Base-by-base conservation (phyloP, 1,284 basidiomycete species). In the Peniophora sp. region DNA sequence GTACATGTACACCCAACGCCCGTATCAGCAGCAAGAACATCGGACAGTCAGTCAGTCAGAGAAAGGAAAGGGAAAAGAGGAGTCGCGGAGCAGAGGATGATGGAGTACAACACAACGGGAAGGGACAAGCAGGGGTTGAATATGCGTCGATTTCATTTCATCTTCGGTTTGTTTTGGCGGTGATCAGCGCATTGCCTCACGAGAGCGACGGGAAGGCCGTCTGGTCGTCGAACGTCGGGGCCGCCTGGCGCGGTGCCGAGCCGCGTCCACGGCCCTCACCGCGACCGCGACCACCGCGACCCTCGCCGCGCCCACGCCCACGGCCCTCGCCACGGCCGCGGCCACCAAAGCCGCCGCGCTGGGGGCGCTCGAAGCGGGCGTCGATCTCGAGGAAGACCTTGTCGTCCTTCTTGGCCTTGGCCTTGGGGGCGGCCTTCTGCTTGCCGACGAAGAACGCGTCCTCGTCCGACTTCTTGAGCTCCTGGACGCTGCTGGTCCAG, bases 161-260 rank as follows among this genome's bases (percentile, higher is more conserved):
- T 22, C 39, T n/a, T 17, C 39, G 20, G 11, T 41, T 41, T 41
- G 39, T 41, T 41, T 41, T 41, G 39, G 39, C 20, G 15, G 39
- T 17, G 39, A 41, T 6, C 8, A n/a, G 41, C 18, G 20, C 2
- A 22, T 24, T 46, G n/a, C n/a, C 54, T 69, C 68, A 88, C 62
- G 83, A 75, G 58, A 92, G 76, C 57, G 89, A 88, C 49, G 91
- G 90, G 83, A 93, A 94, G 52, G 88, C 89, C 32, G 71, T 73
- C 68, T 88, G 76, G 68, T 94, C 90, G 62, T 81, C 80, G 58
- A 89, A 32, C 82, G 63, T 85, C 76, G 69, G 88, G 68, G 57
- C 57, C 63, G 69, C 52, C 62, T 67, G 51, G 59, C 59, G 57
- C 24, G 54, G 43, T 43, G 46, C 39, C 27, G 27, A 32, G 45